phyloP scores from a whole-genome alignment of 768 basidiomycete species.

The Pisolithus sp. region DNA sequence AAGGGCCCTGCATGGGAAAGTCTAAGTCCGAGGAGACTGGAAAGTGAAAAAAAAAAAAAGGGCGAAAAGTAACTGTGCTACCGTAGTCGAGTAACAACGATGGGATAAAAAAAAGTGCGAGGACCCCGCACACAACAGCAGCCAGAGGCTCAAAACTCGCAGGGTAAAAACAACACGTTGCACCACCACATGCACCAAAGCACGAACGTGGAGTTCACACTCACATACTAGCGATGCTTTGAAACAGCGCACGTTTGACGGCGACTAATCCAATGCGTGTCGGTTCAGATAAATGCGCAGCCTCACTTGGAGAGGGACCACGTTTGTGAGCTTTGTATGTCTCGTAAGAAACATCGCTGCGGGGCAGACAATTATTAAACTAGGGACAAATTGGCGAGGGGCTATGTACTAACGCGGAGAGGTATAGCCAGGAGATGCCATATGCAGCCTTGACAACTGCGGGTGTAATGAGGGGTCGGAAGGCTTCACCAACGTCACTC shows the following conservation, averaged over 20 bases:
- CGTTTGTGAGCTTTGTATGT: conserved; percentile 68
- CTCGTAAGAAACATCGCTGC: conserved; percentile 70
- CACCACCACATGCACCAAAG: background rate
- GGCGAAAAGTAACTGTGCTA: background rate
- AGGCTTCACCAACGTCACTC: conserved; percentile 79
- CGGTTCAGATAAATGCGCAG: conserved; percentile 62
- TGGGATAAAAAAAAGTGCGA: background rate
- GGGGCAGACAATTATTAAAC: background rate
- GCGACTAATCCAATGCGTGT: conserved; percentile 64
- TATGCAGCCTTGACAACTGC: conserved; percentile 71
- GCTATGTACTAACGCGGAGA: conserved; percentile 44
- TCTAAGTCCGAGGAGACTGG: background rate
- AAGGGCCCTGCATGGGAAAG: conserved; percentile 50
- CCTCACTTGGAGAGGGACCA: conserved; percentile 63
- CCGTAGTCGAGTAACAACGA: background rate
- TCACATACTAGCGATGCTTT: conserved; percentile 77
- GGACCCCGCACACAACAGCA: background rate
- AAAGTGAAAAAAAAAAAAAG: conserved; percentile 5
- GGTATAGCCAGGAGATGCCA: conserved; percentile 77
- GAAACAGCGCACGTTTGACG: conserved; percentile 71
- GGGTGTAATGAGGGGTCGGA: conserved; percentile 71
- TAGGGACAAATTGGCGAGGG: background rate
- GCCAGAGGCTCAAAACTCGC: background rate
- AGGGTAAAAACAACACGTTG: background rate
- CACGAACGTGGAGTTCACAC: conserved; percentile 17